Conservation (phyloP, 768 basidiomycete species). For the Clitopilus passeckerianus region DNA sequence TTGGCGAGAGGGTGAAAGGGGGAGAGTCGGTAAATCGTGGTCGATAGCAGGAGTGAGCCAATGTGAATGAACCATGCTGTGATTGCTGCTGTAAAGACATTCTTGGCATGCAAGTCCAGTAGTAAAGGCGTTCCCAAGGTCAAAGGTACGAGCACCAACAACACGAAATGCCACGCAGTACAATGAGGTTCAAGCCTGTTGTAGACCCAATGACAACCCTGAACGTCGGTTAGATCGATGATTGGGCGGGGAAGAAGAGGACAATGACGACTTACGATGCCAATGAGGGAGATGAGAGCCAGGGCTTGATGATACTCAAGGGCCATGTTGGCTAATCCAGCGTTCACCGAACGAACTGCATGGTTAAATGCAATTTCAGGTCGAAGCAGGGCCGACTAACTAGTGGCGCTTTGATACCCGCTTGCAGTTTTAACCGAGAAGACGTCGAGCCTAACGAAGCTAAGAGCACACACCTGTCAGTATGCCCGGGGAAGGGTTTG, state of each 20-base stretch:
- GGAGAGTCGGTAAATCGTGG: slow-evolving; percentile 34
- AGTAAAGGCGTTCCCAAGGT: not conserved
- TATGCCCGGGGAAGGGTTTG: not conserved
- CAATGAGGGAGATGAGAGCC: not conserved
- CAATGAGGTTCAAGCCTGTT: slow-evolving; percentile 4
- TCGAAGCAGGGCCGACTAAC: not conserved
- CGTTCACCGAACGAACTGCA: not conserved
- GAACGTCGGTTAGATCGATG: not conserved
- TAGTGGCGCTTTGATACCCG: slow-evolving; percentile 1
- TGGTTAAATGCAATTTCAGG: not conserved
- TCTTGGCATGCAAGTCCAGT: not conserved
- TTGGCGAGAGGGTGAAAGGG: slow-evolving; percentile 41
- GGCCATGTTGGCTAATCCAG: not conserved
- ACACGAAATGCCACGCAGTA: slow-evolving; percentile 1
- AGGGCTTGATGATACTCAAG: not conserved
- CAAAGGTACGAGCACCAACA: slow-evolving; percentile 6
- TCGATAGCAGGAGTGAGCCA: not conserved
- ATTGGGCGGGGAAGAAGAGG: not conserved
- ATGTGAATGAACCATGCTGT: slow-evolving; percentile 3
- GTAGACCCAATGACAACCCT: slow-evolving; percentile 8
- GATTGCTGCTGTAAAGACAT: not conserved
- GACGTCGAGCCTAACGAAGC: not conserved
- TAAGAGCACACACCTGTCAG: not conserved
- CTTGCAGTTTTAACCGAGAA: not conserved
- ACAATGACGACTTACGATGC: slow-evolving; percentile 1